Percentiles rank a stretch among this genome's conserved stretches.
phyloP scores from a whole-genome alignment of 2,329 filamentous ascomycete species.

The Emericellopsis atlantica region DNA sequence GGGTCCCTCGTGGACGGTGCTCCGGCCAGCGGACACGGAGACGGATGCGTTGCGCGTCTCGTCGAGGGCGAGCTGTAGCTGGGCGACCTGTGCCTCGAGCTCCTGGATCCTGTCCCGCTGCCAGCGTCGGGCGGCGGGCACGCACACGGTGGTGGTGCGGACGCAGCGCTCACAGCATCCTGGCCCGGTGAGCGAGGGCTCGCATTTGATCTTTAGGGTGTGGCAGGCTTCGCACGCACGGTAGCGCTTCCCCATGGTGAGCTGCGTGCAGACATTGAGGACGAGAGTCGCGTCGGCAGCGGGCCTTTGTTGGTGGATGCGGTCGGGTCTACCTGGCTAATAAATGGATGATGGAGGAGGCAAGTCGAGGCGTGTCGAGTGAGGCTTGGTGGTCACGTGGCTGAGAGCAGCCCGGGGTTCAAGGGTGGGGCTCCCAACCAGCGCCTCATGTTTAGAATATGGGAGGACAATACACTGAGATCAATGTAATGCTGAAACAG shows the following conservation, averaged over 20 bases:
- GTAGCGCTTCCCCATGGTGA: neutral
- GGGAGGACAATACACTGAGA: no score
- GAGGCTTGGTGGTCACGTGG: no score
- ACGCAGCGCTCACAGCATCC: conserved; percentile 4
- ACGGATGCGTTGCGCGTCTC: neutral
- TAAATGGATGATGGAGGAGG: no score
- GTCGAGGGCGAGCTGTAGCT: conserved; percentile 1
- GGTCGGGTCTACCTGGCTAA: no score
- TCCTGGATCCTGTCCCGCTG: conserved; percentile 7
- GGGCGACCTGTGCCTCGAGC: conserved; percentile 6
- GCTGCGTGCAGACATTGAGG: no score
- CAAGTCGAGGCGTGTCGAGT: no score
- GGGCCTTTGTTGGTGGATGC: no score
- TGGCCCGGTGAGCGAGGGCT: neutral
- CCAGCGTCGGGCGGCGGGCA: conserved; percentile 5
- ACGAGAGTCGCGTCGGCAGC: no score
- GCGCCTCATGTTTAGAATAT: no score
- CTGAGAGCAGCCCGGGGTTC: no score
- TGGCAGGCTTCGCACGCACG: conserved; percentile 7
- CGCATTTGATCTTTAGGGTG: conserved; percentile 6
- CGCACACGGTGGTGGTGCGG: conserved; percentile 2
- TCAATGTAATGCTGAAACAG: no score
- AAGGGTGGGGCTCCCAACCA: no score
- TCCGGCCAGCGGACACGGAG: neutral
- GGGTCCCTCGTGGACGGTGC: neutral